These are phyloP conservation scores for Fomitopsis betulina DNA, from an alignment of 1,284 basidiomycete genomes.

Conservation along the genomic window DNA sequence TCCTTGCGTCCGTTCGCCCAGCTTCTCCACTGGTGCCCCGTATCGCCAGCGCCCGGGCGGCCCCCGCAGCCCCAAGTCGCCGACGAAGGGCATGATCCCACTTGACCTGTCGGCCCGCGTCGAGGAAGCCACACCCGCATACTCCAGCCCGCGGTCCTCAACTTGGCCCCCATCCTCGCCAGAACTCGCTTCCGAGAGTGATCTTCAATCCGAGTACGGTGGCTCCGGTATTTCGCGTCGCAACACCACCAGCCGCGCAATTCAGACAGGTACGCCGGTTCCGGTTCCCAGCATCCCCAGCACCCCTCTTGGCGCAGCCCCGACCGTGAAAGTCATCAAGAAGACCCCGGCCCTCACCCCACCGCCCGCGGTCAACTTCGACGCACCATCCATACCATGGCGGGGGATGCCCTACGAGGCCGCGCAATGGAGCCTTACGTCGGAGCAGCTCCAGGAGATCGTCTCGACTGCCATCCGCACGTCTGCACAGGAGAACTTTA, in stretches of 20 bases:
- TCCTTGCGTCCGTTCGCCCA: slow-evolving; percentile 16
- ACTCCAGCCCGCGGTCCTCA: slow-evolving; percentile 6
- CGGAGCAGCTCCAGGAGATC: slow-evolving; percentile 63
- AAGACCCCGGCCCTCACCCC: slow-evolving; percentile 34
- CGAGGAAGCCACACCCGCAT: slow-evolving; percentile 14
- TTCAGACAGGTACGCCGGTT: slow-evolving; percentile 3
- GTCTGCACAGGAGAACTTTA: slow-evolving; percentile 66
- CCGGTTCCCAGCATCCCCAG: slow-evolving; percentile 5
- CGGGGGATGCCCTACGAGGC: slow-evolving; percentile 67
- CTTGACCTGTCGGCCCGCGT: slow-evolving; percentile 19
- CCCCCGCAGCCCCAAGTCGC: slow-evolving; percentile 18
- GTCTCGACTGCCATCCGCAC: slow-evolving; percentile 70
- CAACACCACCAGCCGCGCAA: background rate
- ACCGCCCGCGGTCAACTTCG: slow-evolving; percentile 50
- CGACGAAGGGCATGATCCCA: slow-evolving; percentile 15
- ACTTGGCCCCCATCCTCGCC: slow-evolving; percentile 3
- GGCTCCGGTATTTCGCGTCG: background rate
- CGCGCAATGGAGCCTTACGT: slow-evolving; percentile 72
- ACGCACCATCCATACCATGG: slow-evolving; percentile 51
- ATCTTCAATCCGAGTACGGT: slow-evolving; percentile 1
- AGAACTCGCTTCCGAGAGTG: background rate
- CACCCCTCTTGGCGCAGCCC: slow-evolving; percentile 20
- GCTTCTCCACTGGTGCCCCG: slow-evolving; percentile 6
- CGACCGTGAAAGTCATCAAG: slow-evolving; percentile 21
- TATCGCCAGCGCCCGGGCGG: slow-evolving; percentile 16